Conservation (phyloP, 495 filamentous ascomycete species). For the Alectoria sarmentosa region DNA sequence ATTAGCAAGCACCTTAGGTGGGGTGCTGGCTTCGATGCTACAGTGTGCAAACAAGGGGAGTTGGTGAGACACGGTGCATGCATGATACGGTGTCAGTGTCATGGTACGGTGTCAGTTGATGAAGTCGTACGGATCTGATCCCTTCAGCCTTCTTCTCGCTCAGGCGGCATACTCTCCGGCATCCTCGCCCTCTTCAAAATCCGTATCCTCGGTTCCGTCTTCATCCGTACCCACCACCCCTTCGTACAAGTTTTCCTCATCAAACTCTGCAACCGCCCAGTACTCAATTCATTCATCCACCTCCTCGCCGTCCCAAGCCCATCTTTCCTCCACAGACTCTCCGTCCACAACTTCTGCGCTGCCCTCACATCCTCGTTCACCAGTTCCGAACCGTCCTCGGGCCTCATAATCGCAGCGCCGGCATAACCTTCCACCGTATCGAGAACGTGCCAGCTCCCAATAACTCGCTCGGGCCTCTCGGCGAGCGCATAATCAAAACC, state of each 20-base stretch:
- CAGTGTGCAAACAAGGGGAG: no score
- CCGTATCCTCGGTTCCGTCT: slow-evolving; percentile 51
- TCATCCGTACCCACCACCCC: slow-evolving; percentile 58
- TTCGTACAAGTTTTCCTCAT: slow-evolving; percentile 36
- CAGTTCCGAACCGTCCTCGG: slow-evolving; percentile 31
- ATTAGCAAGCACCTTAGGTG: no score
- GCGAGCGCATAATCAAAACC: slow-evolving; percentile 75
- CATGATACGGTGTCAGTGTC: no score
- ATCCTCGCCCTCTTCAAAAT: slow-evolving; percentile 44
- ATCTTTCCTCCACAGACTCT: not conserved
- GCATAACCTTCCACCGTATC: slow-evolving; percentile 62
- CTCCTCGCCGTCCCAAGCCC: slow-evolving; percentile 19
- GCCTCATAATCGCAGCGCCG: slow-evolving; percentile 58
- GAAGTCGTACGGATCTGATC: no score
- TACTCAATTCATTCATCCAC: not conserved
- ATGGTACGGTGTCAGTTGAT: no score
- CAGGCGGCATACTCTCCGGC: not conserved
- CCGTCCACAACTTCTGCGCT: not conserved
- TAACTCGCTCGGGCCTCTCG: slow-evolving; percentile 52
- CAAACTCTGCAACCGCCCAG: slow-evolving; percentile 24
- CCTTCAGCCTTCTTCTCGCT: not conserved
- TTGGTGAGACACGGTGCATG: no score
- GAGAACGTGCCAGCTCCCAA: slow-evolving; percentile 66
- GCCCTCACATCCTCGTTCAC: slow-evolving; percentile 13
- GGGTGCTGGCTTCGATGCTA: no score